phyloP scores from a whole-genome alignment of 176 grass and related monocot genomes.

The Zea luxurians region DNA sequence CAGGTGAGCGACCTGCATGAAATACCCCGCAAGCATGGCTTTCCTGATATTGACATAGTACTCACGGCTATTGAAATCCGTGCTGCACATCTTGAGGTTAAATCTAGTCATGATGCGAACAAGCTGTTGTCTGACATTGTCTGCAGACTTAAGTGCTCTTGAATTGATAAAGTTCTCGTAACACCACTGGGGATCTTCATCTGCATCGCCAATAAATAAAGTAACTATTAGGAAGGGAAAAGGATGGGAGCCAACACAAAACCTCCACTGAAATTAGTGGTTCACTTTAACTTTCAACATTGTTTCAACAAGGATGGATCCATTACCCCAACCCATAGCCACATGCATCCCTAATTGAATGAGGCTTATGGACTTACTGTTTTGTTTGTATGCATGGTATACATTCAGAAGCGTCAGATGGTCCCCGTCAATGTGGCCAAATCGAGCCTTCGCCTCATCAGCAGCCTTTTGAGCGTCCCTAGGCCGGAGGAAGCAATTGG shows the following conservation, averaged over 20 bases:
- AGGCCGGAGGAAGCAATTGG: conserved; percentile 98
- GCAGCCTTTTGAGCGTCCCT: conserved; percentile 98
- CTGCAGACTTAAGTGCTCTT: conserved; percentile 78
- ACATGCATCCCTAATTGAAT: background rate
- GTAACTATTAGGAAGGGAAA: background rate
- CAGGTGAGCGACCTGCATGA: conserved; percentile 98
- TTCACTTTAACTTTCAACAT: background rate
- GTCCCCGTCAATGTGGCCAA: conserved; percentile 89
- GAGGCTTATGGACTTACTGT: conserved; percentile 51
- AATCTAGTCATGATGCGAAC: conserved; percentile 96
- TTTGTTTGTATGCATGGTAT: conserved; percentile 98
- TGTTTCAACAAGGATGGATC: background rate
- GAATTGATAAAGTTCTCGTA: conserved; percentile 92
- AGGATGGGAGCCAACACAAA: background rate
- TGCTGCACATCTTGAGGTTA: conserved; percentile 89
- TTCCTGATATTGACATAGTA: conserved; percentile 94
- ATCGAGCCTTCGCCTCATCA: conserved; percentile 94
- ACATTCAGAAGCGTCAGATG: conserved; percentile 92
- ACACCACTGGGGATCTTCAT: conserved; percentile 93
- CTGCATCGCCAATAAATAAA: conserved; percentile 30
- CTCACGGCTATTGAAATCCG: conserved; percentile 79
- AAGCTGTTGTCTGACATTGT: conserved; percentile 96
- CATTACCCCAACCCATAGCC: background rate
- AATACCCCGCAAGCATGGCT: conserved; percentile 83
- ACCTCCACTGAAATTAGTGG: background rate